These are phyloP conservation scores for Curvularia eragrostidis DNA, from an alignment of 2,329 filamentous ascomycete species.

Conservation along the genomic window DNA sequence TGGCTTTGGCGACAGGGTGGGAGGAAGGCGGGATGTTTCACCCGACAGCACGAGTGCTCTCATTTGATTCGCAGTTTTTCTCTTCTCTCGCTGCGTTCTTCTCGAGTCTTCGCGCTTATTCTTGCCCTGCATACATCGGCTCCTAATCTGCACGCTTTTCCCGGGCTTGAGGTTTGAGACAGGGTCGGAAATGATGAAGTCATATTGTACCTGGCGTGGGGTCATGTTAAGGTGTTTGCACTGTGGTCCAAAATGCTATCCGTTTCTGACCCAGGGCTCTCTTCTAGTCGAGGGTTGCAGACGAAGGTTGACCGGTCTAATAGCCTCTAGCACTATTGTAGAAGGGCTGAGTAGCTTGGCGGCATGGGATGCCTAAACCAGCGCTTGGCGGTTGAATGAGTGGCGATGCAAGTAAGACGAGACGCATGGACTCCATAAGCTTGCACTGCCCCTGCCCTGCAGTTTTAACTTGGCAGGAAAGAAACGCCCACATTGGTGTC, in stretches of 20 bases:
- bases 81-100: conserved; percentile 1
- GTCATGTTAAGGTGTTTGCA: neutral
- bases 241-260: conserved; percentile 1
- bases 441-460: neutral
- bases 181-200: neutral
- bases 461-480: neutral
- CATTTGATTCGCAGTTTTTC: neutral
- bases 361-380: neutral
- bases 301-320: too few species aligned
- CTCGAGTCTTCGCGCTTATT: conserved; percentile 1
- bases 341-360: neutral
- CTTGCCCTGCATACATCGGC: conserved; percentile 1
- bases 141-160: neutral
- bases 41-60: neutral
- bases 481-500: conserved; percentile 1
- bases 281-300: neutral
- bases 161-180: neutral
- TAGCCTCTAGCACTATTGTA: neutral
- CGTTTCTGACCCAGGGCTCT: neutral
- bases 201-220: neutral
- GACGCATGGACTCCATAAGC: neutral
- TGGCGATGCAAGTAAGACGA: neutral
- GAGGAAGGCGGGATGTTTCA: neutral
- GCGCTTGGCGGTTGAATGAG: neutral
- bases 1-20: neutral